Percentiles rank a stretch among this genome's conserved stretches.
Conservation (phyloP, 345 rosid genomes). For the Gossypium mustelinum region DNA sequence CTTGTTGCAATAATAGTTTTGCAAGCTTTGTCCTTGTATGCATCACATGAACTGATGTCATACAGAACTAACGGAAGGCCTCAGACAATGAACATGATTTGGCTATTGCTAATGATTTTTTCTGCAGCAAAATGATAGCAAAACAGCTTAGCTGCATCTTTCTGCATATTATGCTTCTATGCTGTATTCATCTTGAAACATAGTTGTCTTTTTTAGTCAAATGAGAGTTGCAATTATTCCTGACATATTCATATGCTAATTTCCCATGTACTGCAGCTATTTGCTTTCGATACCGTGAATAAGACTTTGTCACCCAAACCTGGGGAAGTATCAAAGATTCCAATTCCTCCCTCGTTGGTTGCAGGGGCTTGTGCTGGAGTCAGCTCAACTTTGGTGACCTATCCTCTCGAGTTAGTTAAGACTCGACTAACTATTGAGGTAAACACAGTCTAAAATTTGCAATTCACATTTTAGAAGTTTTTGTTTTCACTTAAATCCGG, state of each 20-base stretch:
- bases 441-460: not conserved
- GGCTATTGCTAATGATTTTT: not conserved
- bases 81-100: not conserved
- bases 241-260: not conserved
- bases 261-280: slow-evolving; percentile 48
- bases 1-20: not conserved
- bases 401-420: slow-evolving; percentile 88
- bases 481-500: not conserved
- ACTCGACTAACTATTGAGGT: slow-evolving; percentile 96
- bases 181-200: not conserved
- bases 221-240: not conserved
- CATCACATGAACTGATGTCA: not conserved
- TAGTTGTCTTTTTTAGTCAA: not conserved
- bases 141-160: not conserved
- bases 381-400: slow-evolving; percentile 83
- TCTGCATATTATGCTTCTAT: not conserved
- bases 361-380: slow-evolving; percentile 99
- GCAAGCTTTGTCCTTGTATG: not conserved
- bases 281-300: slow-evolving; percentile 83
- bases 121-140: not conserved
- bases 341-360: slow-evolving; percentile 70
- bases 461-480: not conserved
- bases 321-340: slow-evolving; percentile 64
- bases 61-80: not conserved
- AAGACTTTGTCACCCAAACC: slow-evolving; percentile 59